phyloP scores from a whole-genome alignment of 495 filamentous ascomycete species.

The Sabuloglossum arenarium region DNA sequence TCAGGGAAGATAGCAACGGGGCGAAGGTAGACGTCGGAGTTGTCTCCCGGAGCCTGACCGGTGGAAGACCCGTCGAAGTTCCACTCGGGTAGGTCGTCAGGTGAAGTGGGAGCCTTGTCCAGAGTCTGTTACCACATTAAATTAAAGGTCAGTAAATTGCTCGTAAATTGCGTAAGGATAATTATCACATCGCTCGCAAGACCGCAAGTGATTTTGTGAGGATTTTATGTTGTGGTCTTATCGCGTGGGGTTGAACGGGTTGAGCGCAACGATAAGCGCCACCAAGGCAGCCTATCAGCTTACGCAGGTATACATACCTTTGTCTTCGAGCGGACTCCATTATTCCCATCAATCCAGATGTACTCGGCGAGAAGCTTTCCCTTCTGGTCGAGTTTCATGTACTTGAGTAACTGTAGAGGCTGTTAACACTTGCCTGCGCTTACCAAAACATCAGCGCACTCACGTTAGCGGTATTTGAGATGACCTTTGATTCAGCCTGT shows the following conservation, averaged over 20 bases:
- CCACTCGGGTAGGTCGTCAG: conserved; percentile 89
- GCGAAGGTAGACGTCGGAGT: conserved; percentile 95
- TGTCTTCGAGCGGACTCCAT: conserved; percentile 69
- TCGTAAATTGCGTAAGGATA: conserved; percentile 5
- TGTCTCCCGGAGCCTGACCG: conserved; percentile 81
- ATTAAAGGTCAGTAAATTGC: conserved; percentile 2
- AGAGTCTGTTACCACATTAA: conserved; percentile 43
- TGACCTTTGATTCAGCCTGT: conserved; percentile 5
- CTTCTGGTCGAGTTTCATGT: conserved; percentile 76
- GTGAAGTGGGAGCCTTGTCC: conserved; percentile 32
- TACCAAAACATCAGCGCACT: conserved; percentile 7
- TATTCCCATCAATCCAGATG: conserved; percentile 81
- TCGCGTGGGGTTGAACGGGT: background rate
- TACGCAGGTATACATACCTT: conserved; percentile 40
- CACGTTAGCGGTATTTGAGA: conserved; percentile 21
- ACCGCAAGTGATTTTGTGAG: background rate
- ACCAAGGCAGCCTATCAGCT: background rate
- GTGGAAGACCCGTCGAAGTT: conserved; percentile 98
- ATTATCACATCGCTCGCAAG: background rate
- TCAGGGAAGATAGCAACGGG: conserved; percentile 82
- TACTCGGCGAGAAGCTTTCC: conserved; percentile 79
- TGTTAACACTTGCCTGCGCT: background rate
- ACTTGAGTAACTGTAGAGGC: conserved; percentile 58
- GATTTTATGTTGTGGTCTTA: background rate
- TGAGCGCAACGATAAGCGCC: background rate